Base-by-base conservation (phyloP, 345 rosid species). In the Salix suchowensis region DNA sequence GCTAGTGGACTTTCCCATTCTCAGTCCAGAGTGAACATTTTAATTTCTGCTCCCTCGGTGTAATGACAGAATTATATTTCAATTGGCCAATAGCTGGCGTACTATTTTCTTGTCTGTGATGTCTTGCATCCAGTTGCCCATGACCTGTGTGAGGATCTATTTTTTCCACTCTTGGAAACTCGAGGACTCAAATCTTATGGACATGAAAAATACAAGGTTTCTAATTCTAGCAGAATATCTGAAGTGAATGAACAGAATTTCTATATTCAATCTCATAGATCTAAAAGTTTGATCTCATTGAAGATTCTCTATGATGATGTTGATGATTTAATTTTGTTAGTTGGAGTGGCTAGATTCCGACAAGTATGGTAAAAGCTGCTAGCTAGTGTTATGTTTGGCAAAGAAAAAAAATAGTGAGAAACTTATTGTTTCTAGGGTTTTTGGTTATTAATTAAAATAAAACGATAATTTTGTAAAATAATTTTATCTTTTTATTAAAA, bases 391-490 rank as follows among this genome's bases (percentile, higher is more conserved):
- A 8, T 39, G 42, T 9, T 8, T 39, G 42, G 11, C 11, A 9
- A 8, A 0, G 2, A 39, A 39, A 39, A 39, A 9, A 39, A 9
- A 1, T 0, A 8, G 11, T 0, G 11, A 5, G 37, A 1, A 5
- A 34, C 37, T 5, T 24, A 24, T 24, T 24, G 26, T 34, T 34
- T 34, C n/a, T 34, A 34, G 6, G 37, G 11, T 2, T 2, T 40
- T 40, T 40, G 2, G 2, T 40, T 40, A 9, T 40, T 40, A 40
- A 10, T 40, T 40, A 2, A 40, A 9, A 40, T 10, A 40, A 40
- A 39, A 40, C 37, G 2, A 40, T 2, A 40, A 40, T 9, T 40
- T 40, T 9, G 13, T 40, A 40, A 40, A 40, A 9, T 10, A 40
- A 40, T 10, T 40, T 0, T 40, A 40, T 0, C 6, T 40, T 34